phyloP scores from a whole-genome alignment of 1,284 basidiomycete genomes.

The Ceratobasidium sp. region DNA sequence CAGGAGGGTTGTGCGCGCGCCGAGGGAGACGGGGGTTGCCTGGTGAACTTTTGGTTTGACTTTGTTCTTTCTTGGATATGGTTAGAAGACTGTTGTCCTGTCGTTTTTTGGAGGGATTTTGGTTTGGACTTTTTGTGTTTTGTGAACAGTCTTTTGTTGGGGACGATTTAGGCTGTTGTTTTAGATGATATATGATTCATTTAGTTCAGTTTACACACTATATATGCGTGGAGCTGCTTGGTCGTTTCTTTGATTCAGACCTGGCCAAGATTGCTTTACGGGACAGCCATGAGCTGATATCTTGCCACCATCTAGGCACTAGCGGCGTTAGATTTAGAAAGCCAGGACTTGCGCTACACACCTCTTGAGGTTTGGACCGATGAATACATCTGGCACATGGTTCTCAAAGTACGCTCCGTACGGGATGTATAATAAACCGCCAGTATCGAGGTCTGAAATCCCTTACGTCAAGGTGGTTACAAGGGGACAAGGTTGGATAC shows the following conservation, averaged over 20 bases:
- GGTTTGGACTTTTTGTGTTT: background rate
- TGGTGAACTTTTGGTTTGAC: background rate
- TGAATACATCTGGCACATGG: constrained; percentile 52
- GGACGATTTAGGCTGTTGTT: constrained; percentile 16
- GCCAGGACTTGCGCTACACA: background rate
- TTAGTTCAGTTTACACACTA: constrained; percentile 6
- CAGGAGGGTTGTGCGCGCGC: constrained; percentile 36
- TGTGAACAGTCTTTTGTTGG: constrained; percentile 15
- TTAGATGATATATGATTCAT: constrained; percentile 9
- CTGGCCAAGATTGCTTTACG: constrained; percentile 56
- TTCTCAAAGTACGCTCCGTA: constrained; percentile 57
- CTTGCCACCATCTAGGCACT: constrained; percentile 56
- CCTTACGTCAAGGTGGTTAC: background rate
- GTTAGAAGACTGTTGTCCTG: background rate
- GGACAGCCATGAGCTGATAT: constrained; percentile 56
- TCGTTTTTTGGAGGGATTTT: background rate
- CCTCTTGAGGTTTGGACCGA: constrained; percentile 2
- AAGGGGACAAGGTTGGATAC: constrained; percentile 46
- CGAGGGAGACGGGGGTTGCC: constrained; percentile 10
- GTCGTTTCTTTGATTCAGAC: background rate
- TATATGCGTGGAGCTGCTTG: background rate
- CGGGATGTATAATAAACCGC: constrained; percentile 68
- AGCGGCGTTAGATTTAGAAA: background rate
- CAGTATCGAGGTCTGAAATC: constrained; percentile 57
- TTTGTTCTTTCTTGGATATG: background rate